These are phyloP conservation scores for Penicillium italicum DNA, from an alignment of 2,329 filamentous ascomycete species.

Conservation along the genomic window DNA sequence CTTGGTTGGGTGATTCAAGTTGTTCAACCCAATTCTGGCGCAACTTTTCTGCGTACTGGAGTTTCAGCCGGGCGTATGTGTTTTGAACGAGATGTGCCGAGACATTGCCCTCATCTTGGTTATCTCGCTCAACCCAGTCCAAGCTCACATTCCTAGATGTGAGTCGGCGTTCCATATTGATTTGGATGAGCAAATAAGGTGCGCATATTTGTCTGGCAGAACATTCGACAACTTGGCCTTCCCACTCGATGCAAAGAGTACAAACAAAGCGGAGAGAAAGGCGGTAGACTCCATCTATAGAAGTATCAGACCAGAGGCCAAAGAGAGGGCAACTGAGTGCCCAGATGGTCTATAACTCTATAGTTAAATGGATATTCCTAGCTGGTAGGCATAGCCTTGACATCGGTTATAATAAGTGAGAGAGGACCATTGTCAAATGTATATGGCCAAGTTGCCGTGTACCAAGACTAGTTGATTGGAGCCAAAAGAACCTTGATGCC, in stretches of 20 bases:
- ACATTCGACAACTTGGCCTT: not conserved
- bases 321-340: not conserved
- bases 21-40: slow-evolving; percentile 77
- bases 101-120: slow-evolving; percentile 56
- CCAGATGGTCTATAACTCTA: not conserved
- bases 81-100: slow-evolving; percentile 75
- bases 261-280: not conserved
- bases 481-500: not conserved
- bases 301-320: not conserved
- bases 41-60: slow-evolving; percentile 68
- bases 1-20: slow-evolving; percentile 85
- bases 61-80: slow-evolving; percentile 76
- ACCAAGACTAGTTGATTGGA: not conserved
- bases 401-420: no score
- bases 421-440: not conserved
- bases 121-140: not conserved
- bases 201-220: not conserved
- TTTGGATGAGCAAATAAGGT: not conserved
- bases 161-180: slow-evolving; percentile 1
- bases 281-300: not conserved
- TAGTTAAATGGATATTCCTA: not conserved
- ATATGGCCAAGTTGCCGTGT: not conserved
- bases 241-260: not conserved
- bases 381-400: no score
- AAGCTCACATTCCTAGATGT: slow-evolving; percentile 2